These are phyloP conservation scores for Aspergillus fructus DNA, from an alignment of 2,329 filamentous ascomycete genomes.

Conservation along the genomic window DNA sequence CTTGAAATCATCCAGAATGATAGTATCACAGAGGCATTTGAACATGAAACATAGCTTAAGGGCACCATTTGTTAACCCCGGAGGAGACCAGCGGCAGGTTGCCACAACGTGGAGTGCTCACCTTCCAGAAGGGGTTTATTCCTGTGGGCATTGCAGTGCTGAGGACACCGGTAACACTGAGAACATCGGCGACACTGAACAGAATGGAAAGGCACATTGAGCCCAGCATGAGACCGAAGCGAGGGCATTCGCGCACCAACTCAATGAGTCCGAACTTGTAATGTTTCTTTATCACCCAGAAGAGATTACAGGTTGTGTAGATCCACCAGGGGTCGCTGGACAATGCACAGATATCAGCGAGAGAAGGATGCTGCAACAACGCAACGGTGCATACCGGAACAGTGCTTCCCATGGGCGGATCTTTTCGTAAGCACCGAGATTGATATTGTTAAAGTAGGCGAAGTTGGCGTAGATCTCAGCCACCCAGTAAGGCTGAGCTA, in stretches of 20 bases:
- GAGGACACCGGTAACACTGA: not conserved
- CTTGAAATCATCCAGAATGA: constrained; percentile 69
- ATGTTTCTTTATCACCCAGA: constrained; percentile 59
- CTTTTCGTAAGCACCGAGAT: constrained; percentile 52
- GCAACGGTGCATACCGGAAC: constrained; percentile 46
- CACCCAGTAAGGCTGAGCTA: constrained; percentile 64
- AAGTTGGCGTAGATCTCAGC: constrained; percentile 67
- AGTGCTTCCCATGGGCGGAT: constrained; percentile 56
- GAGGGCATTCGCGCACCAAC: constrained; percentile 58
- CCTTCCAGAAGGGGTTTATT: constrained; percentile 65
- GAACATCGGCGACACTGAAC: not conserved
- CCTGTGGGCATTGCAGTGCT: constrained; percentile 30
- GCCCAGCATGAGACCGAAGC: constrained; percentile 42
- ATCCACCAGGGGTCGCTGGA: constrained; percentile 64
- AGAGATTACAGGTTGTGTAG: constrained; percentile 55
- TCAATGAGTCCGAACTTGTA: constrained; percentile 58
- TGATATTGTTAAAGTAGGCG: constrained; percentile 60
- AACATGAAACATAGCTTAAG: constrained; percentile 57
- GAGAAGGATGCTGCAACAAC: not conserved
- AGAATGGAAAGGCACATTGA: constrained; percentile 7
- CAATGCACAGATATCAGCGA: not conserved
- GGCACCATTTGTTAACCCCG: too few species aligned
- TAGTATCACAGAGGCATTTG: constrained; percentile 66
- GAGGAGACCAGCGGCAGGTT: too few species aligned
- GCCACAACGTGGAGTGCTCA: constrained; percentile 8